These are phyloP conservation scores for Lactarius indigo DNA, from an alignment of 768 basidiomycete genomes.

Conservation along the genomic window DNA sequence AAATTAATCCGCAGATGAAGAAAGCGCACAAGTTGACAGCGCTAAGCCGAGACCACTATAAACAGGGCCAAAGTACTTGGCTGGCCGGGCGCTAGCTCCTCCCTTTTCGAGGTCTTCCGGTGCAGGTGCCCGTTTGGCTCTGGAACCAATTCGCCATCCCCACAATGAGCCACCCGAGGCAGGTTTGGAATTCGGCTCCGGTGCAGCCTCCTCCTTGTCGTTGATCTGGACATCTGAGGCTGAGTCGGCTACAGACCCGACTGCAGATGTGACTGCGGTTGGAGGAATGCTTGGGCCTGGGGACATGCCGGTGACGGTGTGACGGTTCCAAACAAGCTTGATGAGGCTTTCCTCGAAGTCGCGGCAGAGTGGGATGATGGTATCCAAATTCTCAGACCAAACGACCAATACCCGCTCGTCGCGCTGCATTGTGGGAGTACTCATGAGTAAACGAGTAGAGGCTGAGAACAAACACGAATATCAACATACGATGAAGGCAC, in stretches of 20 bases:
- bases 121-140: slow-evolving; percentile 28
- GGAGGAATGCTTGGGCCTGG: slow-evolving; percentile 35
- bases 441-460: slow-evolving; percentile 1
- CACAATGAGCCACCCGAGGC: slow-evolving; percentile 24
- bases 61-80: slow-evolving; percentile 64
- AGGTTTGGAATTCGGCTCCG: slow-evolving; percentile 13
- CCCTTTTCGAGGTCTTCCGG: slow-evolving; percentile 51
- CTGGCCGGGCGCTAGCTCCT: slow-evolving; percentile 32
- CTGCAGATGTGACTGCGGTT: slow-evolving; percentile 40
- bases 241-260: slow-evolving; percentile 44
- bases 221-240: slow-evolving; percentile 55
- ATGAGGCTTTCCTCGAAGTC: slow-evolving; percentile 79
- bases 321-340: slow-evolving; percentile 69
- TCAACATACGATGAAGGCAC: slow-evolving; percentile 71
- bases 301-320: background rate
- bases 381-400: slow-evolving; percentile 82
- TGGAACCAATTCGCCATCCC: slow-evolving; percentile 31
- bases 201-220: slow-evolving; percentile 38
- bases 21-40: slow-evolving; percentile 54
- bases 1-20: background rate
- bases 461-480: background rate
- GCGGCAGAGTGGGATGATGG: slow-evolving; percentile 63
- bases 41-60: slow-evolving; percentile 70
- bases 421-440: slow-evolving; percentile 42
- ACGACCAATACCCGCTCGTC: slow-evolving; percentile 80